These are phyloP conservation scores for Triadica sebifera DNA, from an alignment of 345 rosid species.

Conservation along the genomic window DNA sequence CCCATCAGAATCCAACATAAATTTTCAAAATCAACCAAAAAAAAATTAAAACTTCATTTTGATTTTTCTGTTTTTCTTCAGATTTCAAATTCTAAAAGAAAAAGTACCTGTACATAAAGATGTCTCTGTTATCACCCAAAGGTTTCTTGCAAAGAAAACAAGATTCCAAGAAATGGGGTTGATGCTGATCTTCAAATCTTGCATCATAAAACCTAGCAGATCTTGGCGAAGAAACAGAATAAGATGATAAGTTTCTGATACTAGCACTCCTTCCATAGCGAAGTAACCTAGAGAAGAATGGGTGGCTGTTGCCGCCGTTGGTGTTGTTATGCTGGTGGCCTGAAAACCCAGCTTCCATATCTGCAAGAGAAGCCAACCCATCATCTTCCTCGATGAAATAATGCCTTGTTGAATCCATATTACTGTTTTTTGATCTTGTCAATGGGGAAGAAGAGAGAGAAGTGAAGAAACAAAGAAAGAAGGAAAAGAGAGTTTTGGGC, in stretches of 20 bases:
- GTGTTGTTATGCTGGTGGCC: conserved; percentile 9
- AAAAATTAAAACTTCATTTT: background rate
- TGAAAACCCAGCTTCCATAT: conserved; percentile 63
- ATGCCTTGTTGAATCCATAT: conserved; percentile 24
- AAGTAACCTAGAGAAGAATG: conserved; percentile 35
- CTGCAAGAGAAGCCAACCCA: conserved; percentile 55
- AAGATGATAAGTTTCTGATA: conserved; percentile 33
- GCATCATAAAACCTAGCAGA: conserved; percentile 63
- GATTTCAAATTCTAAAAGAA: background rate
- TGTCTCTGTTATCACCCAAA: conserved; percentile 65
- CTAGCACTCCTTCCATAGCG: conserved; percentile 43
- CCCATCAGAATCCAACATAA: conserved; percentile 11
- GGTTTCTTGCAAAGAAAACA: conserved; percentile 71
- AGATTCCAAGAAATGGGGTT: conserved; percentile 63
- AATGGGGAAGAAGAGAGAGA: background rate
- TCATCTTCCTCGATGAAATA: conserved; percentile 56
- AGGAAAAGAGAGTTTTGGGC: background rate
- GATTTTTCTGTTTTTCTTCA: no score
- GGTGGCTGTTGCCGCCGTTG: conserved; percentile 8
- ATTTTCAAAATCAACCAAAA: background rate
- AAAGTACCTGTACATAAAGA: conserved; percentile 74
- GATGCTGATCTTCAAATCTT: conserved; percentile 56
- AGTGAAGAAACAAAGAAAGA: background rate
- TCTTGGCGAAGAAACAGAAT: conserved; percentile 51
- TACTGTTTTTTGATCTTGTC: no score